Evolutionary conservation across 164 flowering plant genomes (phyloP).

Genomic region (Euptelea pleiosperma): DNA sequence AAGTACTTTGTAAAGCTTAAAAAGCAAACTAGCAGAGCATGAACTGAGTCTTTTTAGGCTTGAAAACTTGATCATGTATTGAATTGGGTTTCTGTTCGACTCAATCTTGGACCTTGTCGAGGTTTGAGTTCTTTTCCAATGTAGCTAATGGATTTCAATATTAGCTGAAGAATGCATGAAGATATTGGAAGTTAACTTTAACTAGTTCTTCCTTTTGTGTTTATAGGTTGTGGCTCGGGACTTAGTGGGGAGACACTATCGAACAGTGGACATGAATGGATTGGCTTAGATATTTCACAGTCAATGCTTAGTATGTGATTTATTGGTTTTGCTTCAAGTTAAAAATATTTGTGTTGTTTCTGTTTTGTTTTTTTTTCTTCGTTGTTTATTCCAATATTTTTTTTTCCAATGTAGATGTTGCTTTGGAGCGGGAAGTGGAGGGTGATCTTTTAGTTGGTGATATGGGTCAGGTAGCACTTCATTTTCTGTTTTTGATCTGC

Average conservation of each 20-base stretch:
- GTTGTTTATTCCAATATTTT: background rate
- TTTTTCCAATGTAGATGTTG: constrained; percentile 50
- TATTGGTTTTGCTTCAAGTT: background rate
- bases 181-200: background rate
- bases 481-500: background rate
- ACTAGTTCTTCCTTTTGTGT: background rate
- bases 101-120: no score
- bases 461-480: constrained; percentile 81
- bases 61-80: background rate
- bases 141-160: no score
- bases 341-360: background rate
- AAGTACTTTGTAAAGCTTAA: background rate
- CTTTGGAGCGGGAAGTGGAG: constrained; percentile 82
- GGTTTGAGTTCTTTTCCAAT: no score
- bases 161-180: background rate
- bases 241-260: constrained; percentile 90
- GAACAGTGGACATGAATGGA: constrained; percentile 88
- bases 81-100: no score
- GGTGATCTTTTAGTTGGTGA: constrained; percentile 89
- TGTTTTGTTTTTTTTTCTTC: background rate
- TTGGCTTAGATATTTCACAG: constrained; percentile 87
- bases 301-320: constrained; percentile 83
- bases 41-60: no score
- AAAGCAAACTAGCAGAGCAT: no score
- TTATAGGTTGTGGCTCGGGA: constrained; percentile 94